Evolutionary conservation across 2,329 filamentous ascomycete species (phyloP).

Genomic region (Paraphaeosphaeria minitans): DNA sequence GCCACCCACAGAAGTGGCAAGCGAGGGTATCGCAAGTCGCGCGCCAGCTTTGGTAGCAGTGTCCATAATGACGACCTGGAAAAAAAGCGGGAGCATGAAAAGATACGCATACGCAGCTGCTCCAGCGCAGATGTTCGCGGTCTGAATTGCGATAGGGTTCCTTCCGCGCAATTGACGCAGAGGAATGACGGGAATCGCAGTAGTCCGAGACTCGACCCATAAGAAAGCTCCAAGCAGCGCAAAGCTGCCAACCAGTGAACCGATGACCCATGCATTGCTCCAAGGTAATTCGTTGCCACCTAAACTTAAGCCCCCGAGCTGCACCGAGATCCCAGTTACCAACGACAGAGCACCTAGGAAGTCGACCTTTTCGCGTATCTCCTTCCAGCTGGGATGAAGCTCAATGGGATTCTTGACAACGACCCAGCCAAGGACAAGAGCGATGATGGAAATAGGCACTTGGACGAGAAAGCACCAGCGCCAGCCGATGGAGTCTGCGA

Average conservation of each 20-base stretch:
- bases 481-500: slow-evolving; percentile 54
- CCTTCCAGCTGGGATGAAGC: slow-evolving; percentile 32
- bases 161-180: slow-evolving; percentile 60
- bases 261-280: slow-evolving; percentile 49
- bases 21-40: slow-evolving; percentile 52
- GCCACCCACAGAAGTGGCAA: slow-evolving; percentile 53
- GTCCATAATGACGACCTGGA: slow-evolving; percentile 72
- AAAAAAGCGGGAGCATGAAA: slow-evolving; percentile 55
- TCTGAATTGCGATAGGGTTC: slow-evolving; percentile 60
- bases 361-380: slow-evolving; percentile 62
- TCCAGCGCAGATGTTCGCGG: slow-evolving; percentile 13
- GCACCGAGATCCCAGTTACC: slow-evolving; percentile 62
- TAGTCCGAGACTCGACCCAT: slow-evolving; percentile 49
- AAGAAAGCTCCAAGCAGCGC: slow-evolving; percentile 47
- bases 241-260: slow-evolving; percentile 46
- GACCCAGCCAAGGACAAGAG: slow-evolving; percentile 58
- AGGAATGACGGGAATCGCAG: slow-evolving; percentile 53
- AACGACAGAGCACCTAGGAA: slow-evolving; percentile 62
- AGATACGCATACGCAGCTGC: slow-evolving; percentile 37
- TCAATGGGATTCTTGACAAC: slow-evolving; percentile 58
- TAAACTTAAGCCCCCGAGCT: slow-evolving; percentile 54
- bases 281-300: slow-evolving; percentile 55
- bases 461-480: slow-evolving; percentile 64
- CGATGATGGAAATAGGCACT: slow-evolving; percentile 63
- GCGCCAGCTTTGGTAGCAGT: slow-evolving; percentile 53